Percentiles rank a stretch among this genome's conserved stretches.
These are phyloP conservation scores for Violaceomyces palustris DNA, from an alignment of 1,284 basidiomycete species.

Conservation along the genomic window DNA sequence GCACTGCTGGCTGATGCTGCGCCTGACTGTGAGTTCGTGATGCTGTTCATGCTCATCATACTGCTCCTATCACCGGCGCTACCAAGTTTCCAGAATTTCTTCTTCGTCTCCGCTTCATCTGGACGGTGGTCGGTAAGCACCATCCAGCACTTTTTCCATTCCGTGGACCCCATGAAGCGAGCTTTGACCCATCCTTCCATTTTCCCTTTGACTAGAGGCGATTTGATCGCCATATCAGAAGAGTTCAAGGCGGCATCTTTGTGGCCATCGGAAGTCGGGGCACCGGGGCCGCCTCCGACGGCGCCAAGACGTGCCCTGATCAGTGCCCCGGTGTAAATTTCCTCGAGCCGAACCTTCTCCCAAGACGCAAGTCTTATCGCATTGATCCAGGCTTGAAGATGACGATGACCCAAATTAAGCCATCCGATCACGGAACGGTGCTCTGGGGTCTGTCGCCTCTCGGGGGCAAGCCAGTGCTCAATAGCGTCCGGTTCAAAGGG, in stretches of 20 bases:
- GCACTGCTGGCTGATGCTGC: conserved; percentile 8
- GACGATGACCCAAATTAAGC: conserved; percentile 41
- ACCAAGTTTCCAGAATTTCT: conserved; percentile 36
- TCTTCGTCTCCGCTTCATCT: conserved; percentile 27
- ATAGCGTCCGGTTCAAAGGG: conserved; percentile 38
- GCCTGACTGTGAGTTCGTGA: conserved; percentile 11
- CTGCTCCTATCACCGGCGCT: conserved; percentile 33
- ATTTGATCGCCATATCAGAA: conserved; percentile 29
- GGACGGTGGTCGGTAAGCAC: conserved; percentile 57
- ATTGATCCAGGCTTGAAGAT: conserved; percentile 66
- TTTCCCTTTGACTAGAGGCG: conserved; percentile 59
- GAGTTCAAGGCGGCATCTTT: conserved; percentile 12
- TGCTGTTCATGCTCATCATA: conserved; percentile 27
- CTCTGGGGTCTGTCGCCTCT: conserved; percentile 35
- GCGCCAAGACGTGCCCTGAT: conserved; percentile 57
- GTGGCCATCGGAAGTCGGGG: conserved; percentile 8
- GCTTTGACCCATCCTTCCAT: conserved; percentile 91
- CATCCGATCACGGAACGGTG: conserved; percentile 45
- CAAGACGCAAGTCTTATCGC: conserved; percentile 85
- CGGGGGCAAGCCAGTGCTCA: conserved; percentile 32
- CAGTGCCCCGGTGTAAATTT: conserved; percentile 94
- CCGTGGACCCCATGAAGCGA: conserved; percentile 85
- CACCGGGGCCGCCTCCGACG: conserved; percentile 17
- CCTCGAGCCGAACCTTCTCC: conserved; percentile 92
- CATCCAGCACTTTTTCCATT: conserved; percentile 92